These are phyloP conservation scores for Pseudopithomyces maydicus DNA, from an alignment of 2,329 filamentous ascomycete genomes.

Conservation along the genomic window DNA sequence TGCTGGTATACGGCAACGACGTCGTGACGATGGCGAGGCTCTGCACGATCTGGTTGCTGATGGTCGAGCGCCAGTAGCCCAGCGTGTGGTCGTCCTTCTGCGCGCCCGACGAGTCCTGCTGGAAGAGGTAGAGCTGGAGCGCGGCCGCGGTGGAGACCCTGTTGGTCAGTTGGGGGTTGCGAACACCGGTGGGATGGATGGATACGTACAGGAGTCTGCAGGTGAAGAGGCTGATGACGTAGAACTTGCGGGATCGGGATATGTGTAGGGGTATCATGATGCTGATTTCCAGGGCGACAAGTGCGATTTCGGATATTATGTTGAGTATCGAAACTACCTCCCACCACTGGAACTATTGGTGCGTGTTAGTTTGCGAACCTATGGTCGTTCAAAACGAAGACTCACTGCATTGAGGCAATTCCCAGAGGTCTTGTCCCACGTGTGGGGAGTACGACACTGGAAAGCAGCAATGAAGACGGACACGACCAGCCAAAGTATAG, in stretches of 20 bases:
- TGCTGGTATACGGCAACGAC: slow-evolving; percentile 34
- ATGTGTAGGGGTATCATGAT: slow-evolving; percentile 24
- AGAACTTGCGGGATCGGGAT: slow-evolving; percentile 16
- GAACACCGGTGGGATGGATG: neutral
- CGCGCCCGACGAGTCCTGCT: slow-evolving; percentile 15
- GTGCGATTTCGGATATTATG: slow-evolving; percentile 24
- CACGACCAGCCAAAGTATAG: slow-evolving; percentile 18
- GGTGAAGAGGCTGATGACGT: slow-evolving; percentile 25
- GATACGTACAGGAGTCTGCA: slow-evolving; percentile 21
- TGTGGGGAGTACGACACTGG: slow-evolving; percentile 19
- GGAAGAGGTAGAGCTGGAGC: slow-evolving; percentile 22
- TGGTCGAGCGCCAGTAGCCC: slow-evolving; percentile 32
- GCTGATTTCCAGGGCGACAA: slow-evolving; percentile 25
- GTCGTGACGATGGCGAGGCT: slow-evolving; percentile 32
- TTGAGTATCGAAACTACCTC: slow-evolving; percentile 18
- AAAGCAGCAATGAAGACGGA: slow-evolving; percentile 20
- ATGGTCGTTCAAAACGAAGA: neutral
- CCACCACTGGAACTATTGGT: slow-evolving; percentile 24
- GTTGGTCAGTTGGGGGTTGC: neutral
- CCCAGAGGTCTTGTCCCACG: slow-evolving; percentile 22
- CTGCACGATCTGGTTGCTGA: slow-evolving; percentile 31
- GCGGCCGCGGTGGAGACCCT: slow-evolving; percentile 22
- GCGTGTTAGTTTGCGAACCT: neutral
- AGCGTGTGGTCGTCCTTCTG: slow-evolving; percentile 25
- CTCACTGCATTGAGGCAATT: slow-evolving; percentile 23